Evolutionary conservation across 2,329 filamentous ascomycete species (phyloP).

Genomic region (Paracorniculantispora psalliotae): DNA sequence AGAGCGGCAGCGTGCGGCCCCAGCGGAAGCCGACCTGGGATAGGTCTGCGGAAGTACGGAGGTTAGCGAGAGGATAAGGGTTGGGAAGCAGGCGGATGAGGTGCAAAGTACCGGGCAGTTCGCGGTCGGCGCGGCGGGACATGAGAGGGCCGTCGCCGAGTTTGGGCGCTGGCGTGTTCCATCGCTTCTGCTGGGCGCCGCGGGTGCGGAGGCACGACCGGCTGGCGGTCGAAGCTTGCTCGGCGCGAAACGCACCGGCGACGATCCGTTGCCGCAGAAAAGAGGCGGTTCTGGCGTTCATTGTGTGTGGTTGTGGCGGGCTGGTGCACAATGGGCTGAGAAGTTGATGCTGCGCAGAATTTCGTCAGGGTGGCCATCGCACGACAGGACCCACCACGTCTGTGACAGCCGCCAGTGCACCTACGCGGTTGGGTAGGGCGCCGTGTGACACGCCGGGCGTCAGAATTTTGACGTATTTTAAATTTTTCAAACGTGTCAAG

Average conservation of each 20-base stretch:
- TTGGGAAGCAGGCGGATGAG: not conserved
- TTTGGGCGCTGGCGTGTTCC: constrained; percentile 51
- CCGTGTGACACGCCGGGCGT: too few relatives aligned
- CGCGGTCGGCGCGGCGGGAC: constrained; percentile 59
- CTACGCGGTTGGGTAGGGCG: too few relatives aligned
- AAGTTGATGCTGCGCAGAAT: not conserved
- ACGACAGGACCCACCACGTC: too few relatives aligned
- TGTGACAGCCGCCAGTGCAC: too few relatives aligned
- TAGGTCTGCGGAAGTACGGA: constrained; percentile 29
- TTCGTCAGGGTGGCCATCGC: not conserved
- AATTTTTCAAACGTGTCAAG: too few relatives aligned
- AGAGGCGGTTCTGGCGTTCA: not conserved
- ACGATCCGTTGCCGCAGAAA: constrained; percentile 6
- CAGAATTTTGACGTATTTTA: too few relatives aligned
- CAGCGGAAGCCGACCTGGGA: constrained; percentile 51
- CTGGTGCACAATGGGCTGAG: not conserved
- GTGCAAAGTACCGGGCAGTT: constrained; percentile 52
- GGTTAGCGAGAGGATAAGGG: constrained; percentile 10
- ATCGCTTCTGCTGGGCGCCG: constrained; percentile 36
- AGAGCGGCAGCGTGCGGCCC: constrained; percentile 73
- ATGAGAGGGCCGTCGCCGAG: constrained; percentile 59
- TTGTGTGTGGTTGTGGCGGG: not conserved
- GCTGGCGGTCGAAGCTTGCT: not conserved
- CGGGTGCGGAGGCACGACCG: constrained; percentile 12
- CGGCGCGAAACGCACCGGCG: not conserved